A percentile compares a stretch with the other conserved stretches of the same genome.
These are phyloP conservation scores for Syzygium grande DNA, from an alignment of 345 rosid genomes.

Conservation along the genomic window DNA sequence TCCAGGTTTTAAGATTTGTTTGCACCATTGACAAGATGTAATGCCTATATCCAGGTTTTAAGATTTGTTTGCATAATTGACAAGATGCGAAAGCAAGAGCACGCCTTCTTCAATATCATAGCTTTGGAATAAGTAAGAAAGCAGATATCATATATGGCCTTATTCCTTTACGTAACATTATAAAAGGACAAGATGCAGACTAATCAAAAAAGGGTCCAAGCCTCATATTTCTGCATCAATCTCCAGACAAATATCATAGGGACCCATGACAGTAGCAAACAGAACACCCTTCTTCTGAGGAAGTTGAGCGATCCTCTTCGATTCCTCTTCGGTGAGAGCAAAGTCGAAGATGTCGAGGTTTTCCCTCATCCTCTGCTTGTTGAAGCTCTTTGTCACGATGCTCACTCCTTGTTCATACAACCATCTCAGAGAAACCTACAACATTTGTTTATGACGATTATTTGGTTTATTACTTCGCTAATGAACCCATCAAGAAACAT, in stretches of 20 bases:
- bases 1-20: not conserved
- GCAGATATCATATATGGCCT: not conserved
- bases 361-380: conserved; percentile 23
- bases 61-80: not conserved
- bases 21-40: not conserved
- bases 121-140: not conserved
- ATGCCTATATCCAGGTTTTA: not conserved
- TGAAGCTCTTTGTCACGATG: conserved; percentile 18
- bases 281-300: conserved; percentile 12
- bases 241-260: conserved; percentile 1
- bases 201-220: not conserved
- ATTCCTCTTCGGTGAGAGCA: conserved; percentile 9
- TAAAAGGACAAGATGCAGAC: not conserved
- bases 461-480: not conserved
- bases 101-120: not conserved
- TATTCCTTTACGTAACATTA: not conserved
- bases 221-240: conserved; percentile 7
- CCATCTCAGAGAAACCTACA: conserved; percentile 21
- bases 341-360: conserved; percentile 23
- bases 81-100: too few relatives aligned
- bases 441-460: too few relatives aligned
- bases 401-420: conserved; percentile 23
- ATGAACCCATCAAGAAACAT: not conserved
- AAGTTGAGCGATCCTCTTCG: conserved; percentile 3
- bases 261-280: not conserved